Base-by-base conservation (phyloP, 2,329 filamentous ascomycete species). In the Colletotrichum simmondsii region DNA sequence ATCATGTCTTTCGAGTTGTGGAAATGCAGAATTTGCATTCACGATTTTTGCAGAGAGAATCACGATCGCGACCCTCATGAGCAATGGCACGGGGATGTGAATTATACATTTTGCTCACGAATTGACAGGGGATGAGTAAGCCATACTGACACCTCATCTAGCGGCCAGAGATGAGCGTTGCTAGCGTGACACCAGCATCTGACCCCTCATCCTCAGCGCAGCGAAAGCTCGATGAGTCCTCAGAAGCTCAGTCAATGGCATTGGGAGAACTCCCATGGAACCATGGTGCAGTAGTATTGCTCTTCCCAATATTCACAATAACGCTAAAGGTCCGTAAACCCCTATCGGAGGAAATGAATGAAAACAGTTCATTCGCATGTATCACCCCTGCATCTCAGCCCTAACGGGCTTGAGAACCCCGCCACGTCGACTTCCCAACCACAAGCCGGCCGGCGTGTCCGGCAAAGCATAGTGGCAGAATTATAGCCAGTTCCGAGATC, bases 371-470 rank as follows among this genome's bases (percentile, higher is more conserved):
- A 19, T 10, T 19, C 14, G 56, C 54, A 70, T 60, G 54, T 46
- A 46, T 54, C 5, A 70, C 46, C 68, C 54, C 53, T 66, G 62
- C 32, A 42, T 6, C 22, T 53, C 68, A 66, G 62, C 62, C 67
- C 54, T 70, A 60, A 53, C 7, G 19, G 19, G 42, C 42, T 49
- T n/a, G n/a, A 10, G 16, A n/a, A 49, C 42, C 42, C 42, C 42
- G 42, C 19, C 7, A 22, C 19, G 19, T 49, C 42, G n/a, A 49
- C 42, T 8, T 49, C 16, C 19, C 42, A 28, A n/a, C 4, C 22
- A 37, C 28, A 26, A 56, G n/a, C 52, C 11, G 26, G n/a, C 12
- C 53, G 22, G 22, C 22, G 22, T 28, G 53, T 56, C 53, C 22
- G 22, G 22, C n/a, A 8, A 19, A 42, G 10, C 10, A 42, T 42